These are phyloP conservation scores for Gnomoniopsis sp. DNA, from an alignment of 2,329 filamentous ascomycete genomes.

Conservation along the genomic window DNA sequence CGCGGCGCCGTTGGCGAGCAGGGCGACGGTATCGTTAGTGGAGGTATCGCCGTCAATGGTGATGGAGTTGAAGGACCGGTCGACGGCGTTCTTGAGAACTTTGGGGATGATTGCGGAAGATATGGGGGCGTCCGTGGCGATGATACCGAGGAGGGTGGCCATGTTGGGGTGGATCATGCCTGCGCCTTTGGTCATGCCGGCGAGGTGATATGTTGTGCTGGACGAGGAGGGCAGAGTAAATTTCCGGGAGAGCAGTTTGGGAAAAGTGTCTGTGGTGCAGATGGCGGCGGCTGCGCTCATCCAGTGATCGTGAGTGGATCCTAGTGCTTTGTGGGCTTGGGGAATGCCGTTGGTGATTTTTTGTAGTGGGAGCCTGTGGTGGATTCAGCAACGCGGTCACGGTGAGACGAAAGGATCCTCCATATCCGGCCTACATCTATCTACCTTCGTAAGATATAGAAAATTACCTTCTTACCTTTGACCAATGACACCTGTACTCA, in stretches of 20 bases:
- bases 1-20: constrained; percentile 93
- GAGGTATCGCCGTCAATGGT: constrained; percentile 96
- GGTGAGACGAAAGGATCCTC: not conserved
- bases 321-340: constrained; percentile 67
- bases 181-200: constrained; percentile 95
- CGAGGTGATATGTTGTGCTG: constrained; percentile 73
- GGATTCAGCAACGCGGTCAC: constrained; percentile 12
- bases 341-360: constrained; percentile 87
- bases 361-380: constrained; percentile 73
- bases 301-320: constrained; percentile 80
- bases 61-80: constrained; percentile 92
- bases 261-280: constrained; percentile 98
- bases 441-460: not conserved
- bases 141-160: constrained; percentile 88
- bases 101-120: constrained; percentile 62
- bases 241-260: constrained; percentile 82
- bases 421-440: not conserved
- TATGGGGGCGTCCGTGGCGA: constrained; percentile 88
- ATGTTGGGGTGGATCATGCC: constrained; percentile 90
- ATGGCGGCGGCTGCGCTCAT: constrained; percentile 83
- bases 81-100: constrained; percentile 70
- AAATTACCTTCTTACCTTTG: constrained; percentile 58
- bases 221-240: constrained; percentile 83
- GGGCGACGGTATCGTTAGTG: constrained; percentile 92
- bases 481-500: constrained; percentile 98